Conservation (phyloP, 2,329 filamentous ascomycete genomes). For the Pseudocercospora cruenta region DNA sequence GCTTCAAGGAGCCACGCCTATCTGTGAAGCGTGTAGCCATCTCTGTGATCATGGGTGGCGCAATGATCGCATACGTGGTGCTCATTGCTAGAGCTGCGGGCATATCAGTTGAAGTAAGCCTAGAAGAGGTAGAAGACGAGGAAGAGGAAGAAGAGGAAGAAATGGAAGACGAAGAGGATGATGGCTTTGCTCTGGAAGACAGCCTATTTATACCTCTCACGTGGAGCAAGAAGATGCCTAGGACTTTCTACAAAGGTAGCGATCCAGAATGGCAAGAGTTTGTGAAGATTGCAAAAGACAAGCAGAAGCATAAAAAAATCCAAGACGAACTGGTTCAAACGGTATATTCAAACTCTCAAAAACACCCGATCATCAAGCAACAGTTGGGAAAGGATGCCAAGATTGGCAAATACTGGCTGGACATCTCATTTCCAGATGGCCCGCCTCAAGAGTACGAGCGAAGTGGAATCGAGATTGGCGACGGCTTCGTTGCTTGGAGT, state of each 20-base stretch:
- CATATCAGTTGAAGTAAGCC: not conserved
- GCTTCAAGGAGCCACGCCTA: slow-evolving; percentile 44
- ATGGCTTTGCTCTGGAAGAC: slow-evolving; percentile 41
- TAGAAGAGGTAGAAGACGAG: slow-evolving; percentile 17
- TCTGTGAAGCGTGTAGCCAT: slow-evolving; percentile 25
- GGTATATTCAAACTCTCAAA: slow-evolving; percentile 37
- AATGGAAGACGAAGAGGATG: slow-evolving; percentile 33
- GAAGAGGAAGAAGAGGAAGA: slow-evolving; percentile 27
- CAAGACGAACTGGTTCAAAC: slow-evolving; percentile 45
- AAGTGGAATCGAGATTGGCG: slow-evolving; percentile 48
- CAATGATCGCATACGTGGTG: slow-evolving; percentile 27
- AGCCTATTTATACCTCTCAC: slow-evolving; percentile 55
- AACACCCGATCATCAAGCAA: slow-evolving; percentile 37
- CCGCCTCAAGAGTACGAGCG: slow-evolving; percentile 55
- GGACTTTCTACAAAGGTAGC: slow-evolving; percentile 52
- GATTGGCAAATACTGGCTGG: slow-evolving; percentile 52
- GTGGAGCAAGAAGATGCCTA: slow-evolving; percentile 46
- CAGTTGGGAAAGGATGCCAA: slow-evolving; percentile 45
- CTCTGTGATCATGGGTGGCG: slow-evolving; percentile 28
- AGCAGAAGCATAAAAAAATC: slow-evolving; percentile 44
- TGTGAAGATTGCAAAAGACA: slow-evolving; percentile 49
- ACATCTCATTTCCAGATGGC: slow-evolving; percentile 52
- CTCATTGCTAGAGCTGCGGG: slow-evolving; percentile 26
- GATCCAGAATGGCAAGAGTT: slow-evolving; percentile 60
- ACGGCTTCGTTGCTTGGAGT: slow-evolving; percentile 46